Base-by-base conservation (phyloP, 2,329 filamentous ascomycete species). In the Lanzia echinophila region DNA sequence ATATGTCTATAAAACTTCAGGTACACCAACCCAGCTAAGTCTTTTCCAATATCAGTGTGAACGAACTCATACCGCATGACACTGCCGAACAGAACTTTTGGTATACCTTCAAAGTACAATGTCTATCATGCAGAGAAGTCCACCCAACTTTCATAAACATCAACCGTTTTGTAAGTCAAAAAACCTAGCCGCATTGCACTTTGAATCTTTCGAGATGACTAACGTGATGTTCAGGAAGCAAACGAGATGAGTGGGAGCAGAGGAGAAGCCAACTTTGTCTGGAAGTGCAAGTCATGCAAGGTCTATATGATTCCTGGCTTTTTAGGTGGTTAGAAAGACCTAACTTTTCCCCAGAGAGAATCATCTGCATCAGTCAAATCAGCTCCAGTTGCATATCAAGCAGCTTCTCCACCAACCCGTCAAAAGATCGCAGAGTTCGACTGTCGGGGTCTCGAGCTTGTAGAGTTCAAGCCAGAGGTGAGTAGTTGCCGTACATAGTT, bases 241-340 rank as follows among this genome's bases (percentile, higher is more conserved):
- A 91, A 95, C 68, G 90, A 96, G 60, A 84, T 96, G 70, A 94
- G 89, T 60, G 91, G 91, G 34, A 96, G 91, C 70, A 82, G 90
- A 66, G 94, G 94, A 60, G 91, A 97, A 71, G 94, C 94, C 57
- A 97, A 97, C 72, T 99, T 99, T 71, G 94, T 99, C n/a, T 99
- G 94, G 92, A 91, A 84, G 71, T 99, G 94, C 79, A 96, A 95
- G 73, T 92, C 94, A 69, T 99, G 94, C 84, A 95, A 94, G 82
- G 90, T 94, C 62, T 31, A 73, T 69, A 17, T 31, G n/a, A 15
- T n/a, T 24, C 32, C 22, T 13, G 31, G 20, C 20, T n/a, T n/a
- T 31, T 10, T 17, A 24, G 31, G 20, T 43, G 17, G 17, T 19
- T 19, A 36, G 11, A 45, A 13, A 5, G 24, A 1, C 45, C 34